Evolutionary conservation across 805 yeast genomes (phyloP), one percentile per base, ranked within the genome.

Genomic region (Candida namnaoensis): DNA sequence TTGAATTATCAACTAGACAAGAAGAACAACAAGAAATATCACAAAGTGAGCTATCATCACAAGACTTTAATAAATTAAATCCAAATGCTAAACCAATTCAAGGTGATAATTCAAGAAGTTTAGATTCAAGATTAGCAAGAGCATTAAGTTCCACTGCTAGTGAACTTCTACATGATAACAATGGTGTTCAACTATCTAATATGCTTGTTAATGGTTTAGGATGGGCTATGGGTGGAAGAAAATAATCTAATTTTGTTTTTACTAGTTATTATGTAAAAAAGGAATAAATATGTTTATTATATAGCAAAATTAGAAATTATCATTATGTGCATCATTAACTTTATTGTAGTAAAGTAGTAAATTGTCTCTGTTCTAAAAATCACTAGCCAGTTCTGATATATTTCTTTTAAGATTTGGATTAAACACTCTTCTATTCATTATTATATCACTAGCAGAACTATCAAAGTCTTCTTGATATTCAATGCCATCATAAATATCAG

Each of bases 191-290:
- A 32, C 64, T 72, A 6, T 64, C 74, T 5, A 68, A 66, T 41
- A 52, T 72, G 35, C 56, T 73, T 37, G 74, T 71, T 1, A 64
- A 70, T 26, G 76, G 76, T 0, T 53, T 72, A 33, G 75, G 75
- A 3, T 72, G 77, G 77, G 75, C 76, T 5, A 66, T 71, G 44
- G 76, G 76, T 5, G 72, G 73, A 25, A 60, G 54, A 38, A 44
- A 41, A 37, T 19, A 19, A 19, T 19, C 19, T 19, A 19, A 19
- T 14, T 15, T 19, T 36, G 41, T 3, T 19, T 19, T 19, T 19
- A 19, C 19, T 19, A 19, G 19, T 19, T 19, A 19, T 2, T 19
- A 19, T 19, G 19, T 19, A 19, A 19, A 19, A 19, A 19, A 19
- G 3, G 19, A 19, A 19, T 19, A 19, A 19, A 19, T 19, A 19